Evolutionary conservation across 2,329 filamentous ascomycete genomes (phyloP), one percentile per base, ranked within the genome.

Genomic region (Pyrenophora graminea): DNA sequence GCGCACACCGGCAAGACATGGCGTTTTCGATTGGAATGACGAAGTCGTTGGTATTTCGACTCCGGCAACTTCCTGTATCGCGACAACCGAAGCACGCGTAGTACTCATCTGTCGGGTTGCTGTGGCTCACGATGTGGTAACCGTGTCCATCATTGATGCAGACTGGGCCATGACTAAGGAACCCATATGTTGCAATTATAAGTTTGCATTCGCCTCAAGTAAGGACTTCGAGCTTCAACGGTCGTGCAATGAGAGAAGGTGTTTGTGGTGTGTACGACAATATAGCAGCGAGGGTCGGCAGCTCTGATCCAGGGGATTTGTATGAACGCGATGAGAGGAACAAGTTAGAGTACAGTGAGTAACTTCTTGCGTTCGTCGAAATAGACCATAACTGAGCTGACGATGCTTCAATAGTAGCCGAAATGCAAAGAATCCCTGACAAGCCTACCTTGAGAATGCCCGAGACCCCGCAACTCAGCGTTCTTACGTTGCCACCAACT

Each of bases 281-380:
- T 34, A 31, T 41, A 41, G 27, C 19, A 36, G 45, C 10, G 19
- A 34, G 31, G 36, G 18, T 12, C 18, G 32, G 27, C 25, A 13
- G 21, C 37, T 44, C 25, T 34, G 37, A 36, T 18, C 21, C 10
- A 23, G 17, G 27, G 15, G 23, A 19, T 30, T 34, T 12, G 33
- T 45, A 23, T 30, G 39, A 23, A 23, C 12, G n/a, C 13, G 5
- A n/a, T 15, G 17, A 9, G 19, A 31, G 15, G 32, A n/a, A 37
- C 47, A 43, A 27, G 39, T 42, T 48, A 55, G 50, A 52, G 36
- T 59, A 57, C 27, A 53, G 58, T 61, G 44, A 57, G 58, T 60
- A 13, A 37, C 33, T 40, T 25, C 23, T 40, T 41, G 23, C 38
- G 17, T 17, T 33, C 21, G 21, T 8, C 18, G 6, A 46, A 33